Percentiles rank a stretch among this genome's conserved stretches.
phyloP scores from a whole-genome alignment of 306 rosid species.

The Pyrus bretschneideri region DNA sequence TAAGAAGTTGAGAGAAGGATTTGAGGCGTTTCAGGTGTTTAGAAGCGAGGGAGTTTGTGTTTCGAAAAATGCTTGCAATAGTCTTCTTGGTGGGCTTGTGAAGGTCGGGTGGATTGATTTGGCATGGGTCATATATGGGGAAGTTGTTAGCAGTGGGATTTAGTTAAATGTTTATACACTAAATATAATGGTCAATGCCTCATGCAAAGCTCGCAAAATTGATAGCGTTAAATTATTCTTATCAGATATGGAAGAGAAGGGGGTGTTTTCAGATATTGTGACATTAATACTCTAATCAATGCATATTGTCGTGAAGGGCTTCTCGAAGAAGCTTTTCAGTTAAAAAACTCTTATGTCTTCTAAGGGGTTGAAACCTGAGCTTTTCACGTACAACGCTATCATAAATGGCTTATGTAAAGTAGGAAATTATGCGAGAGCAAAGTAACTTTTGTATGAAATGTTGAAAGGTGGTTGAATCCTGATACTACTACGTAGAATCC shows the following conservation, averaged over 20 bases:
- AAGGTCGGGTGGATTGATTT: slow-evolving; percentile 78
- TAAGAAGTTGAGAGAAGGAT: slow-evolving; percentile 74
- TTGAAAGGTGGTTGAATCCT: slow-evolving; percentile 53
- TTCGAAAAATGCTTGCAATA: slow-evolving; percentile 68
- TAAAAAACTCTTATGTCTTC: slow-evolving; percentile 35
- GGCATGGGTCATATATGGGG: slow-evolving; percentile 61
- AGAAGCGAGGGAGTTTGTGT: slow-evolving; percentile 40
- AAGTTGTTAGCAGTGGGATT: slow-evolving; percentile 40
- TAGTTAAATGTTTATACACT: slow-evolving; percentile 62
- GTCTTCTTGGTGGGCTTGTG: slow-evolving; percentile 76
- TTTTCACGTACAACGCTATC: slow-evolving; percentile 69
- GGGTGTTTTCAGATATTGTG: slow-evolving; percentile 56
- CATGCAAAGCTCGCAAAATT: slow-evolving; percentile 61
- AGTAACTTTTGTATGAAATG: slow-evolving; percentile 52
- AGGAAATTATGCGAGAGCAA: slow-evolving; percentile 52
- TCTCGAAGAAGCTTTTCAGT: slow-evolving; percentile 46
- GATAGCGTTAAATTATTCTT: slow-evolving; percentile 41
- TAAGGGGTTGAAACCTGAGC: slow-evolving; percentile 58
- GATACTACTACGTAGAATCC: slow-evolving; percentile 66
- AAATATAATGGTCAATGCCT: slow-evolving; percentile 85
- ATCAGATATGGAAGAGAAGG: slow-evolving; percentile 49
- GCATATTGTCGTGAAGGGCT: slow-evolving; percentile 61
- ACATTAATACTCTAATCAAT: slow-evolving; percentile 70
- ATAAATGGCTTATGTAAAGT: slow-evolving; percentile 72
- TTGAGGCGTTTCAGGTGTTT: slow-evolving; percentile 50